Evolutionary conservation across 768 basidiomycete species (phyloP).

Genomic region (Butyriboletus loyo): DNA sequence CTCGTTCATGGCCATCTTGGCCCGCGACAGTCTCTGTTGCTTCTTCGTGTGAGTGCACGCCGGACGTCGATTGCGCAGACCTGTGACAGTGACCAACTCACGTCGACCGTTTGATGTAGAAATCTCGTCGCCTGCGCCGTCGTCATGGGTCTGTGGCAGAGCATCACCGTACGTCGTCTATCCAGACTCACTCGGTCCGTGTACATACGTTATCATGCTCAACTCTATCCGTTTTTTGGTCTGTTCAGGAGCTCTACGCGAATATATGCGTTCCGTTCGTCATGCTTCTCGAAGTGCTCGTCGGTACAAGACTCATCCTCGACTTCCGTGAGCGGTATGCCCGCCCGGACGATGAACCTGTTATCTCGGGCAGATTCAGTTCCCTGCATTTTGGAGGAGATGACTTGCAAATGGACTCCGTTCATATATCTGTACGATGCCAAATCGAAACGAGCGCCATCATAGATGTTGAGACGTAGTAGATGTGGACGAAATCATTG

Average conservation of each 20-base stretch:
- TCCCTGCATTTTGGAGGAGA: constrained; percentile 16
- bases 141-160: constrained; percentile 29
- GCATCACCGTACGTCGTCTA: constrained; percentile 17
- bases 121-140: constrained; percentile 23
- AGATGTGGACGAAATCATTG: neutral
- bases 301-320: constrained; percentile 32
- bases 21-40: constrained; percentile 30
- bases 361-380: constrained; percentile 7
- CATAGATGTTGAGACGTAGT: constrained; percentile 2
- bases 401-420: neutral
- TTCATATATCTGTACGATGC: constrained; percentile 7
- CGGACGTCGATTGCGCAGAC: no score
- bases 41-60: constrained; percentile 27
- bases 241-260: constrained; percentile 22
- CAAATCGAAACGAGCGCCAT: constrained; percentile 19
- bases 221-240: neutral
- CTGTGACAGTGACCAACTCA: neutral
- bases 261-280: constrained; percentile 32
- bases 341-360: constrained; percentile 7
- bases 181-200: neutral
- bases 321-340: constrained; percentile 31
- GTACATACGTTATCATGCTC: neutral
- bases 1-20: constrained; percentile 24
- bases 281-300: constrained; percentile 30
- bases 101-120: constrained; percentile 5